Evolutionary conservation across 805 yeast species (phyloP).

Genomic region (Nakazawaea peltata): DNA sequence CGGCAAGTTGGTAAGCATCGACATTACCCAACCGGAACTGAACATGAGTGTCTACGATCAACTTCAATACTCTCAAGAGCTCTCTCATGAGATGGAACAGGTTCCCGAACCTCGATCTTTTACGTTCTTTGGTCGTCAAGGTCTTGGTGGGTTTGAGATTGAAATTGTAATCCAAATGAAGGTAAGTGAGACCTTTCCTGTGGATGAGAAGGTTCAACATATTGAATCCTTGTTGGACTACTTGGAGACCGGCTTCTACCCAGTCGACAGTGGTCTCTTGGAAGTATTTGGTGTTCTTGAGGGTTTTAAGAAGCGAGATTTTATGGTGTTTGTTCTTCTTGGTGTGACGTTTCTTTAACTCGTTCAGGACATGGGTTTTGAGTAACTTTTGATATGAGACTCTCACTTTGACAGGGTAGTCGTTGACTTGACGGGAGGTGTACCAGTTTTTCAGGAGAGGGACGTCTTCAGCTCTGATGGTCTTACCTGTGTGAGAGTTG

Average conservation of each 20-base stretch:
- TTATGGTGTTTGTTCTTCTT: constrained; percentile 42
- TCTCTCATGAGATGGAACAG: constrained; percentile 94
- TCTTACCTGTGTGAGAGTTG: constrained; percentile 63
- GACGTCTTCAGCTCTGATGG: constrained; percentile 83
- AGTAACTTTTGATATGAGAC: constrained; percentile 87
- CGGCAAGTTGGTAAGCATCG: constrained; percentile 92
- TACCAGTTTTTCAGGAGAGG: constrained; percentile 81
- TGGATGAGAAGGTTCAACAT: constrained; percentile 88
- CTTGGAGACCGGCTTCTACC: constrained; percentile 97
- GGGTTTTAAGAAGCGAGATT: constrained; percentile 50
- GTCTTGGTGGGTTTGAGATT: constrained; percentile 95
- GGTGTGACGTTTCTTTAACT: constrained; percentile 42
- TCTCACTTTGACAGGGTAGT: constrained; percentile 66
- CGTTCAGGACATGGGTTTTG: constrained; percentile 66
- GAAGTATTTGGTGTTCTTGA: constrained; percentile 78
- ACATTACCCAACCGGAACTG: constrained; percentile 85
- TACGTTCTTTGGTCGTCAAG: constrained; percentile 90
- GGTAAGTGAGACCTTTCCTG: constrained; percentile 80
- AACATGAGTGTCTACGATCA: constrained; percentile 89
- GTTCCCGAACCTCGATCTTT: constrained; percentile 91
- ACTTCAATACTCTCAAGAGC: constrained; percentile 71
- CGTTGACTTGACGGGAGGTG: constrained; percentile 52
- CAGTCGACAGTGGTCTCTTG: constrained; percentile 91
- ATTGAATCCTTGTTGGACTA: constrained; percentile 88
- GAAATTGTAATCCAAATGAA: constrained; percentile 93